Percentiles rank a stretch among this genome's conserved stretches.
Conservation (phyloP, 441 rosid genomes). For the Breynia disticha region DNA sequence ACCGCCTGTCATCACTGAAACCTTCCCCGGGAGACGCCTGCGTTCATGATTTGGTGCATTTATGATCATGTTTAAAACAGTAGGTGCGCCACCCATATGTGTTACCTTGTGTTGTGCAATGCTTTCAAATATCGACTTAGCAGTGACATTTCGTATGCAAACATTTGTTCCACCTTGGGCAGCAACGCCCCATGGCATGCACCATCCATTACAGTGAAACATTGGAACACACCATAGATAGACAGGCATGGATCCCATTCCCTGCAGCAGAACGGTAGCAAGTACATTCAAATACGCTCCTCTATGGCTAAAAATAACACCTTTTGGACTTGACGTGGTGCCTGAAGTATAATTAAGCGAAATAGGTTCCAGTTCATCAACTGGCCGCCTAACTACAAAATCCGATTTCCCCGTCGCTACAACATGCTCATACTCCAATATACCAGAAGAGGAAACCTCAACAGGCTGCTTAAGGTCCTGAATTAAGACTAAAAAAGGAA, state of each 20-base stretch:
- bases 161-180: slow-evolving; percentile 64
- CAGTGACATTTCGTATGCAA: slow-evolving; percentile 39
- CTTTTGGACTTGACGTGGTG: slow-evolving; percentile 63
- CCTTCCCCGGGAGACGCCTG: slow-evolving; percentile 37
- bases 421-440: slow-evolving; percentile 40
- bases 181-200: slow-evolving; percentile 62
- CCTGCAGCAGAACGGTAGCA: slow-evolving; percentile 42
- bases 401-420: slow-evolving; percentile 26
- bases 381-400: slow-evolving; percentile 37
- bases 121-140: slow-evolving; percentile 40
- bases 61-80: slow-evolving; percentile 54
- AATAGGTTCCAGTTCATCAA: slow-evolving; percentile 65
- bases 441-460: slow-evolving; percentile 4
- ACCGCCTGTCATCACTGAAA: slow-evolving; percentile 50
- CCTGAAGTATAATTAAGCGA: slow-evolving; percentile 64
- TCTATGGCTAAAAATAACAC: slow-evolving; percentile 67
- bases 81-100: slow-evolving; percentile 69
- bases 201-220: slow-evolving; percentile 85
- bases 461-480: slow-evolving; percentile 23
- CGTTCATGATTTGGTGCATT: slow-evolving; percentile 25
- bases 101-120: slow-evolving; percentile 38
- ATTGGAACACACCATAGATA: slow-evolving; percentile 70
- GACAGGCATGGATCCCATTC: slow-evolving; percentile 39
- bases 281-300: slow-evolving; percentile 67
- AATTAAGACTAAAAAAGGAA: slow-evolving; percentile 34